Base-by-base conservation (phyloP, 441 rosid species). In the Erodium texanum region DNA sequence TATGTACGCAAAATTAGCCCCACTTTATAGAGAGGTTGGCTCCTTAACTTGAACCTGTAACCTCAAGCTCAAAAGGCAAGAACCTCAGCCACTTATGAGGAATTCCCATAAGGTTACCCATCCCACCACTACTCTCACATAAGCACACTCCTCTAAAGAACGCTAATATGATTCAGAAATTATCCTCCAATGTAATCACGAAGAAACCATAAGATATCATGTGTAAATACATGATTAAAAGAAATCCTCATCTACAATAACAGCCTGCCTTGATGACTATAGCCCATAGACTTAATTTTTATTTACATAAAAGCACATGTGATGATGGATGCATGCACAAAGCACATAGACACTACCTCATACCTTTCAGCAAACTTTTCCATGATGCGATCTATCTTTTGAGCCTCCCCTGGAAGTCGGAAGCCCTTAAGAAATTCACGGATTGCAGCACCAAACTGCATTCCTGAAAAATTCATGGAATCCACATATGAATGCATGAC, bases 291-390 rank as follows among this genome's bases (percentile, higher is more conserved):
- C n/a, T 43, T 27, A 11, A 41, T 15, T 43, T 12, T 2, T 43
- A 15, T 43, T 9, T 41, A 12, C 4, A 15, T 43, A 15, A 11
- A 15, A 11, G 43, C 19, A 15, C 59, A 34, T 34, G 38, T 1
- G 6, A 23, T 14, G n/a, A 24, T 15, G n/a, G 65, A n/a, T 34
- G 7, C 38, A 34, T 34, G 8, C 38, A 19, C 61, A 54, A 34
- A 15, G 16, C 52, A 43, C 15, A 11, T 3, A 43, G 52, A 43
- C 52, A 11, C 15, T 5, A 6, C 38, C 38, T 62, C 67, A 70
- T 84, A 96, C 99, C 99, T 84, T 82, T 96, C 97, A 69, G 99
- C 98, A 81, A 96, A 96, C 75, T 96, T 96, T 77, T 96, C 99
- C 97, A 92, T 96, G 56, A 96, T 87, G 70, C 97, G 96, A 78